Base-by-base conservation (phyloP, 208 protist species). In the Crithidia fasciculata region DNA sequence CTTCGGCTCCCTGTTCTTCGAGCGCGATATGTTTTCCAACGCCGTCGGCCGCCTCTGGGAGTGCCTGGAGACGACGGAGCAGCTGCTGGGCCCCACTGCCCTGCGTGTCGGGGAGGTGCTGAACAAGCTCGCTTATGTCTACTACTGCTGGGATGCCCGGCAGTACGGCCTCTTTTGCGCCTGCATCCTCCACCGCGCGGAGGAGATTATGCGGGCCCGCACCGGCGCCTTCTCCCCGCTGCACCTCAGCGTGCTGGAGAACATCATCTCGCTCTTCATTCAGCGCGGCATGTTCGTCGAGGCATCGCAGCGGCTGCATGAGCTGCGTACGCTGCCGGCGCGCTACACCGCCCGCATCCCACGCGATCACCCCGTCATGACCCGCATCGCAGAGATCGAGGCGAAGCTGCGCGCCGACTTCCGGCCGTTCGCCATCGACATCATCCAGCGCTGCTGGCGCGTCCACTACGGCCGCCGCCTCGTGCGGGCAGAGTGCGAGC, bases 41-140 rank as follows among this genome's bases (percentile, higher is more conserved):
- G 86, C 86, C 0, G 80, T 73, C 16, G 74, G 61, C 13, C 72
- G 76, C 37, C 68, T 91, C n/a, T 81, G 81, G 65, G 86, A 88
- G 45, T 83, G 76, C 53, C 56, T 89, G 19, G 76, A 86, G 50
- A 77, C 78, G 43, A 74, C 64, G 49, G 78, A 81, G 66, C 53
- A 78, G 40, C 70, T 91, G 52, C 62, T 83, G 15, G 86, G 86
- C 37, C 60, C 69, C 7, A 70, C 61, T 7, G 83, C 83, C 18
- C 56, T 64, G 55, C 74, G 74, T 2, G 83, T 78, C 16, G 83
- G 72, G 16, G 78, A 85, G 67, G 63, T 84, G 52, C 72, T 88
- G 40, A 86, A 88, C 73, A 84, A 85, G 64, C 70, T 91, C 19
- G 75, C 81, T 19, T 84, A 82, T 59, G 78, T 84, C 5, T 91